Evolutionary conservation across 1,284 basidiomycete species (phyloP).

Genomic region (Cutaneotrichosporon dermatis): DNA sequence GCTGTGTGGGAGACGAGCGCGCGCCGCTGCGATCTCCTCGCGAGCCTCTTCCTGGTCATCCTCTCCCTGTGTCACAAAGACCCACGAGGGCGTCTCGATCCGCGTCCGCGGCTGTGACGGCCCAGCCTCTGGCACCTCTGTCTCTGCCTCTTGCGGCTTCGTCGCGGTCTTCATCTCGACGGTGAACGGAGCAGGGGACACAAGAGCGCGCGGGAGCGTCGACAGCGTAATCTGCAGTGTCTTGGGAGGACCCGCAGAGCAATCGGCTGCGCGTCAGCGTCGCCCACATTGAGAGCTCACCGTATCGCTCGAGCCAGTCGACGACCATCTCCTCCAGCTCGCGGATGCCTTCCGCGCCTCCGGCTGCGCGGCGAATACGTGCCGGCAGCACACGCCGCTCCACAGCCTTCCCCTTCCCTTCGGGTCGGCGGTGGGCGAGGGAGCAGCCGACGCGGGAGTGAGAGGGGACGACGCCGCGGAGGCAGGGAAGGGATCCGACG

Average conservation of each 20-base stretch:
- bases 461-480: neutral
- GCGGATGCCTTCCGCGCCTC: constrained; percentile 52
- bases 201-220: constrained; percentile 49
- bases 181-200: constrained; percentile 20
- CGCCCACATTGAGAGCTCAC: constrained; percentile 48
- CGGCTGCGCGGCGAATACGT: constrained; percentile 69
- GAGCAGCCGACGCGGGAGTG: neutral
- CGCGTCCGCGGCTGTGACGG: neutral
- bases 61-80: constrained; percentile 33
- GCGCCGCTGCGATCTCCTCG: constrained; percentile 27
- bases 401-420: too few species aligned
- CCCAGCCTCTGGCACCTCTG: constrained; percentile 15
- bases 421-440: too few species aligned
- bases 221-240: constrained; percentile 62
- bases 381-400: constrained; percentile 72
- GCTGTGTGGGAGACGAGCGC: constrained; percentile 5
- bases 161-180: neutral
- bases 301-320: constrained; percentile 69
- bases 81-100: constrained; percentile 44
- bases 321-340: constrained; percentile 78
- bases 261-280: constrained; percentile 56
- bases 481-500: too few species aligned
- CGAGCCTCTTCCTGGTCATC: constrained; percentile 43
- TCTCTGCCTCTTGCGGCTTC: constrained; percentile 9
- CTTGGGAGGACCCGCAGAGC: constrained; percentile 62